These are phyloP conservation scores for Leucosporidium yakuticum DNA, from an alignment of 768 basidiomycete genomes.

Conservation along the genomic window DNA sequence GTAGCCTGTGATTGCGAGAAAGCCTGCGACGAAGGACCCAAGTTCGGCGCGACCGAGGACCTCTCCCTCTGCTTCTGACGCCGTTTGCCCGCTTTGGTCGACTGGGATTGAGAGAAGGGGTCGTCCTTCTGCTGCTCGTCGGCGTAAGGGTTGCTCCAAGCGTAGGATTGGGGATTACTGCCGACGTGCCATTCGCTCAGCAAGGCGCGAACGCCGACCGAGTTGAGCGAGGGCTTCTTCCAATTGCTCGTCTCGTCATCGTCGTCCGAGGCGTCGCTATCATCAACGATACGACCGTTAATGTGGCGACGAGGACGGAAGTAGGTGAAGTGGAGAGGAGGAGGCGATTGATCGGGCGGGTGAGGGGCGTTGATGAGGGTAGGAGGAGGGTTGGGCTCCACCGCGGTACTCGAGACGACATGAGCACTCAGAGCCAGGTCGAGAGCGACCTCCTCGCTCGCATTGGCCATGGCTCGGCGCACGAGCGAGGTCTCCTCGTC, in stretches of 20 bases:
- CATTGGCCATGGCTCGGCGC: neutral
- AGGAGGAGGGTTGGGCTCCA: constrained; percentile 13
- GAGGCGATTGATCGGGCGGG: constrained; percentile 16
- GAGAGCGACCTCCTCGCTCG: neutral
- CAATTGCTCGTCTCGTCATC: neutral
- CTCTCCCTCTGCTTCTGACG: neutral
- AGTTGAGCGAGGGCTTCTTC: constrained; percentile 9
- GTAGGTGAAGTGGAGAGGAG: constrained; percentile 20
- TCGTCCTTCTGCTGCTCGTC: constrained; percentile 23
- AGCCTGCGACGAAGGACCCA: constrained; percentile 8
- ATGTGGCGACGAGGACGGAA: constrained; percentile 6
- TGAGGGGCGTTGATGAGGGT: constrained; percentile 15
- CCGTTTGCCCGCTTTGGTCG: neutral
- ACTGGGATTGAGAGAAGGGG: neutral
- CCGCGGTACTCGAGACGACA: neutral
- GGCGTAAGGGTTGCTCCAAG: constrained; percentile 30
- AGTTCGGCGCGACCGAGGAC: neutral
- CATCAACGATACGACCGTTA: too few species aligned
- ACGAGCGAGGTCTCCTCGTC: too few species aligned
- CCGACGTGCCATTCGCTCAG: constrained; percentile 33
- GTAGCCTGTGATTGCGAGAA: constrained; percentile 17
- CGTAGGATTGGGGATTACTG: constrained; percentile 22
- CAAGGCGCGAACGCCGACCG: constrained; percentile 17
- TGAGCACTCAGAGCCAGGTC: constrained; percentile 1
- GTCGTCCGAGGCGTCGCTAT: neutral